Evolutionary conservation across 2,329 filamentous ascomycete species (phyloP), one percentile per base, ranked within the genome.

Genomic region (Periconia digitata): DNA sequence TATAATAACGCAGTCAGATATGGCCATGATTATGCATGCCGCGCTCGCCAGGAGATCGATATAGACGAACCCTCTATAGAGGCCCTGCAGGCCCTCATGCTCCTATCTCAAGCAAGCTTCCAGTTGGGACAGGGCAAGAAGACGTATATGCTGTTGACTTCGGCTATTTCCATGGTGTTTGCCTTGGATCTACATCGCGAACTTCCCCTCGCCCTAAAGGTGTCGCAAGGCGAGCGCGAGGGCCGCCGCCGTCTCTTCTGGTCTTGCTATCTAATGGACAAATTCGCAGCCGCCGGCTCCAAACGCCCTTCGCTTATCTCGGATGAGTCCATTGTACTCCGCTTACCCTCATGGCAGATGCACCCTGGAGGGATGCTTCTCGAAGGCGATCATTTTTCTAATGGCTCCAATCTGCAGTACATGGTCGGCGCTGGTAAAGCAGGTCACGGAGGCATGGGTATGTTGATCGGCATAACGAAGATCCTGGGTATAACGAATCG

Each of bases 261-360:
- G 90, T 86, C 88, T 2, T 92, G 89, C 65, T 95, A 94, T 60
- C 75, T 95, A 21, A 85, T 95, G 70, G 90, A 95, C 64, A 82
- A 88, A n/a, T 94, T 92, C 59, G 80, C 86, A 57, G 83, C 87
- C 1, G 90, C 87, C 56, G 90, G 90, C 15, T 92, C 90, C 3
- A 90, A 88, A 61, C 80, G 90, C 8, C 89, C 90, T 0, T 89
- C 87, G n/a, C 74, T 95, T 7, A 85, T 94, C 20, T 81, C 83
- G 21, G 90, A 95, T 69, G 85, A 89, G 63, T 85, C 84, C 1
- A 87, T 95, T 50, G 74, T 88, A 15, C 75, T 95, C 40, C 83
- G 87, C 29, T 74, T 95, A 3, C 90, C 90, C 0, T 86, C 86
- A 24, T 91, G 87, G 86, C 80, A 83, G 38, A 79, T 85, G 1